phyloP scores from a whole-genome alignment of 768 basidiomycete species.

The Tulasnella sp. region DNA sequence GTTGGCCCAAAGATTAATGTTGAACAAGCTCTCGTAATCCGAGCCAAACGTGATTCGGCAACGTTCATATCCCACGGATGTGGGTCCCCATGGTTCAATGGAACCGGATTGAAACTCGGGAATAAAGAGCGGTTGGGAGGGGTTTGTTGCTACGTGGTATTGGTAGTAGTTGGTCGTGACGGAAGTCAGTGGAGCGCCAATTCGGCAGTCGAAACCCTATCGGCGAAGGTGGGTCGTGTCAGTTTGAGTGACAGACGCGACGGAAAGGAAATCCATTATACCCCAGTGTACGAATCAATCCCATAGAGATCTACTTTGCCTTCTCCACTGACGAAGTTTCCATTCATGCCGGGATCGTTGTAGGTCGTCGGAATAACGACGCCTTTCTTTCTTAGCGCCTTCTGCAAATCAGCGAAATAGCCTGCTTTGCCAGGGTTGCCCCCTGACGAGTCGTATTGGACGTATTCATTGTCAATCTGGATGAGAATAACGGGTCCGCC shows the following conservation, averaged over 20 bases:
- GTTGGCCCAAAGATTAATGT: slow-evolving; percentile 71
- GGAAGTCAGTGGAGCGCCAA: not conserved
- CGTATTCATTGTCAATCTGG: slow-evolving; percentile 67
- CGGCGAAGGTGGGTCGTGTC: not conserved
- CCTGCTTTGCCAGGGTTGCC: slow-evolving; percentile 42
- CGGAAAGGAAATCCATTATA: not conserved
- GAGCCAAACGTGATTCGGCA: slow-evolving; percentile 67
- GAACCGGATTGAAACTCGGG: slow-evolving; percentile 76
- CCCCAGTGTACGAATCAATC: slow-evolving; percentile 30
- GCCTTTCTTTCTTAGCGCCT: slow-evolving; percentile 50
- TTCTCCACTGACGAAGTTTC: slow-evolving; percentile 70
- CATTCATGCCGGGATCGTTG: slow-evolving; percentile 59
- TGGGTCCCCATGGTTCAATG: slow-evolving; percentile 68
- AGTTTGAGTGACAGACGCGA: not conserved
- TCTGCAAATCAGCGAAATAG: slow-evolving; percentile 63
- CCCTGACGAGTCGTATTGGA: slow-evolving; percentile 42
- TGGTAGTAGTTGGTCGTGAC: slow-evolving; percentile 6
- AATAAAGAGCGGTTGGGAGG: slow-evolving; percentile 62
- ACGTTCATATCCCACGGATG: slow-evolving; percentile 45
- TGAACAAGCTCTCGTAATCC: slow-evolving; percentile 74
- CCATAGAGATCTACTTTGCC: slow-evolving; percentile 76
- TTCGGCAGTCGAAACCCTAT: slow-evolving; percentile 6
- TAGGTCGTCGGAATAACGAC: slow-evolving; percentile 71
- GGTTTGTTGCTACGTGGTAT: slow-evolving; percentile 51
- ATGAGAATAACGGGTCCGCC: slow-evolving; percentile 70